Conservation (phyloP, 2,329 filamentous ascomycete genomes). For the Ceratocystis harringtonii region DNA sequence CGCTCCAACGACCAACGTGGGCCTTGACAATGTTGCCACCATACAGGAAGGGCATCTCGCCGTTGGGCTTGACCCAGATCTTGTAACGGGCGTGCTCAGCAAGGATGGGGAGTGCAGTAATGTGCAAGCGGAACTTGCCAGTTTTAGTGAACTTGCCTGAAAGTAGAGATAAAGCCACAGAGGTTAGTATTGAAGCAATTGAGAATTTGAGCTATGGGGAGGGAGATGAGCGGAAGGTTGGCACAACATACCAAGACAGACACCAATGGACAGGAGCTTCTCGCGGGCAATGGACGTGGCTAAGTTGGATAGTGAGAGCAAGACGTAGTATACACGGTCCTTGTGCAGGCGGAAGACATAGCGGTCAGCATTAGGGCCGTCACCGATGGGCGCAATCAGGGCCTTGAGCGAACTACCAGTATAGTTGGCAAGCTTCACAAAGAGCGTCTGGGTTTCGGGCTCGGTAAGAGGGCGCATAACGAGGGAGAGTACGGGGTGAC, state of each 20-base stretch:
- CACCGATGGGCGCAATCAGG: slow-evolving; percentile 59
- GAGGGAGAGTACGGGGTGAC: slow-evolving; percentile 6
- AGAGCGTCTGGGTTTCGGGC: slow-evolving; percentile 63
- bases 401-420: slow-evolving; percentile 74
- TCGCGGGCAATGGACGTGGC: slow-evolving; percentile 73
- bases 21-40: slow-evolving; percentile 69
- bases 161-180: not conserved
- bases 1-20: slow-evolving; percentile 64
- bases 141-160: slow-evolving; percentile 89
- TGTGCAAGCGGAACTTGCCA: slow-evolving; percentile 86
- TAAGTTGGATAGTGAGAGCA: slow-evolving; percentile 76
- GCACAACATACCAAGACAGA: slow-evolving; percentile 48
- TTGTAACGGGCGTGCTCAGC: slow-evolving; percentile 88
- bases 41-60: slow-evolving; percentile 95
- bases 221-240: not conserved
- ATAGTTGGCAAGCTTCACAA: slow-evolving; percentile 88
- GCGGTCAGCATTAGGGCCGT: slow-evolving; percentile 54
- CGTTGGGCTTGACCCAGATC: slow-evolving; percentile 92
- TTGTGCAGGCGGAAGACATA: slow-evolving; percentile 76
- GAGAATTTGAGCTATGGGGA: not conserved
- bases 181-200: not conserved
- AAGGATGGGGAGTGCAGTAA: slow-evolving; percentile 76
- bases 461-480: slow-evolving; percentile 73
- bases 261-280: slow-evolving; percentile 73
- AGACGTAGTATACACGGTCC: slow-evolving; percentile 80